phyloP scores from a whole-genome alignment of 495 filamentous ascomycete species.

The Daldinia caldariorum region DNA sequence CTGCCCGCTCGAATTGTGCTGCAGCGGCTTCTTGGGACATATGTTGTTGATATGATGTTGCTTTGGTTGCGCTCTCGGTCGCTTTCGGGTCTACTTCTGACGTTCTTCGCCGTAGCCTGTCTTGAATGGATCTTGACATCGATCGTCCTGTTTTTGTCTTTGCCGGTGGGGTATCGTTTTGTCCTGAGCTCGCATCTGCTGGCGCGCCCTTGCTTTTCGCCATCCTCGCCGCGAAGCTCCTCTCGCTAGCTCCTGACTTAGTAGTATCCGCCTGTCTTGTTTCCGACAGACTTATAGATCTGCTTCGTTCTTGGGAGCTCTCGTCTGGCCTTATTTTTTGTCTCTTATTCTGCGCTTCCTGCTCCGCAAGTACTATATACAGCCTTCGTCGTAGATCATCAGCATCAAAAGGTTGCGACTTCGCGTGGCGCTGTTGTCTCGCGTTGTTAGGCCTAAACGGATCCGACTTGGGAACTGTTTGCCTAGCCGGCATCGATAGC shows the following conservation, averaged over 20 bases:
- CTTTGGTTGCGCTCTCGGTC: conserved; percentile 2
- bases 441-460: conserved; percentile 21
- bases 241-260: conserved; percentile 25
- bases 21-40: conserved; percentile 59
- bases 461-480: conserved; percentile 27
- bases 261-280: not conserved
- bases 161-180: conserved; percentile 14
- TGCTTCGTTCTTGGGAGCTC: conserved; percentile 30
- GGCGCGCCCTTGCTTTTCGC: conserved; percentile 17
- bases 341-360: conserved; percentile 47
- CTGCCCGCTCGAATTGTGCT: conserved; percentile 59
- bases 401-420: conserved; percentile 59
- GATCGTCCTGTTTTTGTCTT: conserved; percentile 17
- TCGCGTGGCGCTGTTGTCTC: conserved; percentile 34
- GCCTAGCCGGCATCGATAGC: conserved; percentile 14
- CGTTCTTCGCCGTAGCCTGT: conserved; percentile 33
- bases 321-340: conserved; percentile 14
- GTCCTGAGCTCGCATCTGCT: conserved; percentile 6
- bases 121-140: conserved; percentile 39
- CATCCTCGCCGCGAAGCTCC: conserved; percentile 35
- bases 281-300: conserved; percentile 11
- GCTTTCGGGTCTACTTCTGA: conserved; percentile 13
- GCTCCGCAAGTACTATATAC: conserved; percentile 56
- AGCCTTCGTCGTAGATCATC: conserved; percentile 61
- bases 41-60: conserved; percentile 47